Conservation (phyloP, 768 basidiomycete species). For the Terana coerulea region DNA sequence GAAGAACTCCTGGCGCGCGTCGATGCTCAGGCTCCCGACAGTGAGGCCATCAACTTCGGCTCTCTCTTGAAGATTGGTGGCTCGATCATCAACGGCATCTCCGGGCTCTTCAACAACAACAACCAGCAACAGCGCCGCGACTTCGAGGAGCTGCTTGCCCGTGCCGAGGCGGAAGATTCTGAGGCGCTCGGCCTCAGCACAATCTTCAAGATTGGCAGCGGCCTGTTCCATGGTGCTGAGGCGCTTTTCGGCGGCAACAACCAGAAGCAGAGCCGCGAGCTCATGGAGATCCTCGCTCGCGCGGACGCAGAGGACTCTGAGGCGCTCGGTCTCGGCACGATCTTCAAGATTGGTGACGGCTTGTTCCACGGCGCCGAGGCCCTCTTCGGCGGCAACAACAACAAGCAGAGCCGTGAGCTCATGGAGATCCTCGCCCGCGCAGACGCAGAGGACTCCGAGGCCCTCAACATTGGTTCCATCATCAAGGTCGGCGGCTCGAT, state of each 20-base stretch:
- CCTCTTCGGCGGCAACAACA: neutral
- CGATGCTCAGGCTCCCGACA: too few relatives aligned
- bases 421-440: neutral
- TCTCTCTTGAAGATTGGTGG: neutral
- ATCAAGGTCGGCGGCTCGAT: neutral
- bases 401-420: conserved; percentile 4
- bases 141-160: neutral
- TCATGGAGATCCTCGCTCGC: conserved; percentile 4
- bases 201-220: neutral
- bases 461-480: neutral
- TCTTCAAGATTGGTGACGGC: too few relatives aligned
- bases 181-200: conserved; percentile 4
- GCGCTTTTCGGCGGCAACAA: conserved; percentile 1
- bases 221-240: neutral
- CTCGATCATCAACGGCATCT: neutral
- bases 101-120: neutral
- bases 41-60: neutral
- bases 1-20: too few relatives aligned
- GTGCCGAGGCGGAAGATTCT: conserved; percentile 2
- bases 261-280: conserved; percentile 1
- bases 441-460: neutral
- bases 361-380: neutral
- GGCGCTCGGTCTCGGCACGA: too few relatives aligned
- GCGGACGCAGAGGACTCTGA: too few relatives aligned
- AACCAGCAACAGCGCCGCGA: conserved; percentile 3